A percentile compares a stretch with the other conserved stretches of the same genome.
These are phyloP conservation scores for Parathielavia hyrcaniae DNA, from an alignment of 495 filamentous ascomycete genomes.

Conservation along the genomic window DNA sequence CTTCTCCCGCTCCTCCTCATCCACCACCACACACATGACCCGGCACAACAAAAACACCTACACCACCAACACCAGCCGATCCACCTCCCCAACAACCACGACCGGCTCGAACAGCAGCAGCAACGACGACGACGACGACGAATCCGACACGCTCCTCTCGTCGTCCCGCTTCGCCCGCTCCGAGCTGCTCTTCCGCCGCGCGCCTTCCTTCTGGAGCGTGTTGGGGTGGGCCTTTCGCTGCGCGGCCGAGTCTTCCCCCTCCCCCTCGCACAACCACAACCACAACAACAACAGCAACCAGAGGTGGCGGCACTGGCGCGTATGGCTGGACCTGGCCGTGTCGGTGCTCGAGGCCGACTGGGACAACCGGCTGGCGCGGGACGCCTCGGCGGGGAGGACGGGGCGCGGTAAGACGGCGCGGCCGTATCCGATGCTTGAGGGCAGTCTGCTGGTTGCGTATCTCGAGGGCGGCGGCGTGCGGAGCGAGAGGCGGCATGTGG, in stretches of 20 bases:
- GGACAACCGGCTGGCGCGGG: conserved; percentile 45
- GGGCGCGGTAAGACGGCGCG: background rate
- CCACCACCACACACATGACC: conserved; percentile 5
- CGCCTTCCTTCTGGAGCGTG: conserved; percentile 80
- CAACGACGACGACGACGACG: conserved; percentile 16
- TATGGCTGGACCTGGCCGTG: conserved; percentile 76
- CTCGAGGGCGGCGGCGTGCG: conserved; percentile 33
- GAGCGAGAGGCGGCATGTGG: conserved; percentile 25
- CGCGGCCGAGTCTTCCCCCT: conserved; percentile 62
- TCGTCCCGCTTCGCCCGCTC: conserved; percentile 52
- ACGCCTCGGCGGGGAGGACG: conserved; percentile 6
- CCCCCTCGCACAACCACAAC: conserved; percentile 41
- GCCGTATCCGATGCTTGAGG: conserved; percentile 28
- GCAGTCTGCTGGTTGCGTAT: conserved; percentile 28
- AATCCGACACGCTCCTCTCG: conserved; percentile 29
- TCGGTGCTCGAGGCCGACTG: conserved; percentile 73
- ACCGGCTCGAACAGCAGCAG: conserved; percentile 13
- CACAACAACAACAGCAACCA: too few relatives aligned
- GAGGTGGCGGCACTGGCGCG: conserved; percentile 81
- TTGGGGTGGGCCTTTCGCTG: conserved; percentile 95
- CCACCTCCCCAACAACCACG: conserved; percentile 13
- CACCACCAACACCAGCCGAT: conserved; percentile 18
- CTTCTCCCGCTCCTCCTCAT: conserved; percentile 32
- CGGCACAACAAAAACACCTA: background rate
- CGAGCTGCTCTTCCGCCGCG: conserved; percentile 64